A percentile compares a stretch with the other conserved stretches of the same genome.
phyloP scores from a whole-genome alignment of 1,284 basidiomycete species.

The Coniophora puteana region DNA sequence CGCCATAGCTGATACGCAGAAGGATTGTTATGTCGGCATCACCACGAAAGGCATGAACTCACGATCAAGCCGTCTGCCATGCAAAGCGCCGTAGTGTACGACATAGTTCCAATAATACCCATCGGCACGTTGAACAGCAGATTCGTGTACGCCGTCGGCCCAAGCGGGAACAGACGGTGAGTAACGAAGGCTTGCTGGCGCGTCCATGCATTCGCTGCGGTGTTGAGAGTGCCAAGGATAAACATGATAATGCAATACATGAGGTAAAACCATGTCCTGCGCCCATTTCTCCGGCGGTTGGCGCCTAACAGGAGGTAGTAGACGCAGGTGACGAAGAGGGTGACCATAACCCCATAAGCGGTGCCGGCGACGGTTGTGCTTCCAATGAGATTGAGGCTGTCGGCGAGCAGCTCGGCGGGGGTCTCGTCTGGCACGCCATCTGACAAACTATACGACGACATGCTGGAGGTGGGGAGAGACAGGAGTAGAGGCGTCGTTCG shows the following conservation, averaged over 20 bases:
- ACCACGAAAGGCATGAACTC: too few relatives aligned
- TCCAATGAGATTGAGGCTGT: conserved; percentile 3
- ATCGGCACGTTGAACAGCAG: too few relatives aligned
- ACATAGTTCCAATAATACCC: conserved; percentile 11
- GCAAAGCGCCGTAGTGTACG: conserved; percentile 24
- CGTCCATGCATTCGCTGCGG: conserved; percentile 14
- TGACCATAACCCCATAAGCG: conserved; percentile 3
- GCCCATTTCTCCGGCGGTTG: too few relatives aligned
- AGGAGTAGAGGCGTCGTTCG: too few relatives aligned
- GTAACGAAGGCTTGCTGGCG: conserved; percentile 23
- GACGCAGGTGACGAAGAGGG: conserved; percentile 2
- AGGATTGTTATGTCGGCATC: too few relatives aligned
- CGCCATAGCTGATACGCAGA: conserved; percentile 26
- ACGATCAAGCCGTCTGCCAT: conserved; percentile 28
- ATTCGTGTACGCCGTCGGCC: conserved; percentile 16
- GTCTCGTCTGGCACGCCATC: conserved; percentile 4
- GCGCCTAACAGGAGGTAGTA: not conserved
- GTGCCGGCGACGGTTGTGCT: not conserved
- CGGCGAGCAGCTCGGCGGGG: not conserved
- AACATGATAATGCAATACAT: conserved; percentile 8
- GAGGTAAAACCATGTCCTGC: conserved; percentile 4
- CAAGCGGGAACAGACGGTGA: conserved; percentile 25
- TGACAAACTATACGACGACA: too few relatives aligned
- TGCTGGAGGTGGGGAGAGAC: not conserved
- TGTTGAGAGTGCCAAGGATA: conserved; percentile 19